These are phyloP conservation scores for Aspergillus biplanus DNA, from an alignment of 495 filamentous ascomycete species.

Conservation along the genomic window DNA sequence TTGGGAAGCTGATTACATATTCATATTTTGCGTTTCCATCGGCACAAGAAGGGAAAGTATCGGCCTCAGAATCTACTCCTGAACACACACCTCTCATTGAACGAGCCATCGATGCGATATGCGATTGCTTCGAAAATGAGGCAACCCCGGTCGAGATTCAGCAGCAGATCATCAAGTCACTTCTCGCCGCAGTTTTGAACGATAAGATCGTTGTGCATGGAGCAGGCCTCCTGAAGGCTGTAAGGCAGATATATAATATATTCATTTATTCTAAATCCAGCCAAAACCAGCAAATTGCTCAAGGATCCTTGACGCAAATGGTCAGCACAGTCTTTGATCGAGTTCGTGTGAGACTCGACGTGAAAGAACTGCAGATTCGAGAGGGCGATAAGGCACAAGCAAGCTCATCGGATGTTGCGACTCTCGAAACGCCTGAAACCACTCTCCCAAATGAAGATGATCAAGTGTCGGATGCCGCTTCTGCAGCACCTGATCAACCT, in stretches of 20 bases:
- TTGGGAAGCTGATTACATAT: slow-evolving; percentile 97
- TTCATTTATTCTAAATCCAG: slow-evolving; percentile 91
- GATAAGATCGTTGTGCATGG: slow-evolving; percentile 99
- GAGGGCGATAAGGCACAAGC: slow-evolving; percentile 41
- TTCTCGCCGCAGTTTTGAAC: slow-evolving; percentile 93
- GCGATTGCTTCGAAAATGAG: slow-evolving; percentile 98
- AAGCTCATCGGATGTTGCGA: slow-evolving; percentile 38
- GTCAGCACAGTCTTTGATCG: slow-evolving; percentile 96
- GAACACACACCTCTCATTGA: slow-evolving; percentile 78
- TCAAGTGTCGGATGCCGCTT: slow-evolving; percentile 50
- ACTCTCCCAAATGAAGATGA: slow-evolving; percentile 47
- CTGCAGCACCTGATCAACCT: slow-evolving; percentile 56
- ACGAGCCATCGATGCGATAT: slow-evolving; percentile 97
- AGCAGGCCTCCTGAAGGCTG: slow-evolving; percentile 94
- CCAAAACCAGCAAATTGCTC: slow-evolving; percentile 93
- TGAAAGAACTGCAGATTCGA: slow-evolving; percentile 74
- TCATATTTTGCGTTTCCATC: slow-evolving; percentile 90
- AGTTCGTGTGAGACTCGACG: slow-evolving; percentile 81
- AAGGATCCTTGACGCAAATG: slow-evolving; percentile 98
- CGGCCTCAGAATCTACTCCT: slow-evolving; percentile 50
- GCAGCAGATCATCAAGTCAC: slow-evolving; percentile 95
- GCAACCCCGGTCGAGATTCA: slow-evolving; percentile 88
- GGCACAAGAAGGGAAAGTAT: slow-evolving; percentile 34
- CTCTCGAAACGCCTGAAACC: slow-evolving; percentile 40
- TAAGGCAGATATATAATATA: slow-evolving; percentile 97